Evolutionary conservation across 257 asterid species (phyloP).

Genomic region (Petunia axillaris): DNA sequence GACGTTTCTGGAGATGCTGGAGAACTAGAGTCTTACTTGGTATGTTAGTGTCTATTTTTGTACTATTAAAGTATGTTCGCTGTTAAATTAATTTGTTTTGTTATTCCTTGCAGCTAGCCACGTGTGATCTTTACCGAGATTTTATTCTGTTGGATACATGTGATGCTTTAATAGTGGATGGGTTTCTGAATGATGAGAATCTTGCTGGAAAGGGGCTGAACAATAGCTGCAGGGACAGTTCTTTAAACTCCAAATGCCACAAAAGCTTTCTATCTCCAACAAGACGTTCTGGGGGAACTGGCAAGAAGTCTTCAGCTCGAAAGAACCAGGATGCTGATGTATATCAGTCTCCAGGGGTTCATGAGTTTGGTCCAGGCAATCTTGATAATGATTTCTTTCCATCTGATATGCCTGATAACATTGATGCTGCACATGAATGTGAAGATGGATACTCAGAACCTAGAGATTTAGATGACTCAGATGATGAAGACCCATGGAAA

Average conservation of each 20-base stretch:
- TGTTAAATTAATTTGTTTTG: constrained; percentile 18
- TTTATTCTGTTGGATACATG: constrained; percentile 78
- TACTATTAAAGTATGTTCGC: constrained; percentile 4
- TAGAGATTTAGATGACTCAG: constrained; percentile 39
- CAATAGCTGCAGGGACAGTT: constrained; percentile 25
- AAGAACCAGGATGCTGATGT: constrained; percentile 54
- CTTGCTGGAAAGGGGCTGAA: constrained; percentile 51
- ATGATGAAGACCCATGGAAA: constrained; percentile 84
- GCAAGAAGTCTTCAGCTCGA: constrained; percentile 49
- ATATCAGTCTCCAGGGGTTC: constrained; percentile 43
- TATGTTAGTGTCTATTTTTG: constrained; percentile 36
- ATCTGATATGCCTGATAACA: constrained; percentile 44
- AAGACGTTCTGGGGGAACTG: constrained; percentile 56
- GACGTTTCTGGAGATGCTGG: constrained; percentile 78
- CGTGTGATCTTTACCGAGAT: constrained; percentile 79
- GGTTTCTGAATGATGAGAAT: constrained; percentile 46
- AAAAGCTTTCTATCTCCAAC: constrained; percentile 67
- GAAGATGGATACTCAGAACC: constrained; percentile 53
- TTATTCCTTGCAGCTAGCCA: constrained; percentile 71
- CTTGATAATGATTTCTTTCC: constrained; percentile 27
- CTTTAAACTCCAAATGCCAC: constrained; percentile 40
- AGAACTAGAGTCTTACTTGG: constrained; percentile 97
- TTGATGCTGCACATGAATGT: constrained; percentile 45
- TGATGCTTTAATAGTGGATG: constrained; percentile 72
- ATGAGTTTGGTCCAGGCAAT: constrained; percentile 25